Evolutionary conservation across 2,329 filamentous ascomycete genomes (phyloP), one percentile per base, ranked within the genome.

Genomic region (Elsinoe batatas): DNA sequence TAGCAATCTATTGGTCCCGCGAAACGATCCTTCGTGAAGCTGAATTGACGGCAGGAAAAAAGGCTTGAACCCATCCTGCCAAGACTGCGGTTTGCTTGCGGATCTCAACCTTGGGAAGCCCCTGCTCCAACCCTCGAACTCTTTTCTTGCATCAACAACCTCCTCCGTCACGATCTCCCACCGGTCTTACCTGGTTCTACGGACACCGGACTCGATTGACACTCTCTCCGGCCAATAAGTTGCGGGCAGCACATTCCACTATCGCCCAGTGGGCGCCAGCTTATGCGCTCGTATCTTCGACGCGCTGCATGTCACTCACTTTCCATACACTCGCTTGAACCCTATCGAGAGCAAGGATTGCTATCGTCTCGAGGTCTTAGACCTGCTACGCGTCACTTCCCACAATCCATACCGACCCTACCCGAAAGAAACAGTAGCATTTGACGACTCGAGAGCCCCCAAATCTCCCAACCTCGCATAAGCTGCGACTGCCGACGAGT

Each of bases 291-390:
- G 32, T 56, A 46, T 50, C 17, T 35, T 53, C 40, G 33, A 40
- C 42, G 36, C 55, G 32, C 38, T 55, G n/a, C 46, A 50, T 42
- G 46, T 47, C 44, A 22, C 46, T 51, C 54, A 22, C 22, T 43
- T 49, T 10, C 50, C 38, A 54, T 30, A 26, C 40, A 50, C 53
- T 55, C 55, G 57, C 44, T 56, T 44, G 49, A 53, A 54, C 37
- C n/a, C n/a, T 51, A 13, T 33, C 22, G 30, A 35, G 17, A 44
- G n/a, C 20, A 17, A 18, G 40, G 15, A 17, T 22, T 44, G n/a
- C 12, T 17, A 44, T 13, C 15, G 18, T 22, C 32, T 35, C 35
- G 15, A 20, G 26, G 22, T 35, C n/a, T 20, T 35, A 26, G 15
- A 15, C 3, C n/a, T 53, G 15, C 30, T 11, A 15, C 7, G 18